Conservation (phyloP, 768 basidiomycete species). For the Solioccasus polychromus region DNA sequence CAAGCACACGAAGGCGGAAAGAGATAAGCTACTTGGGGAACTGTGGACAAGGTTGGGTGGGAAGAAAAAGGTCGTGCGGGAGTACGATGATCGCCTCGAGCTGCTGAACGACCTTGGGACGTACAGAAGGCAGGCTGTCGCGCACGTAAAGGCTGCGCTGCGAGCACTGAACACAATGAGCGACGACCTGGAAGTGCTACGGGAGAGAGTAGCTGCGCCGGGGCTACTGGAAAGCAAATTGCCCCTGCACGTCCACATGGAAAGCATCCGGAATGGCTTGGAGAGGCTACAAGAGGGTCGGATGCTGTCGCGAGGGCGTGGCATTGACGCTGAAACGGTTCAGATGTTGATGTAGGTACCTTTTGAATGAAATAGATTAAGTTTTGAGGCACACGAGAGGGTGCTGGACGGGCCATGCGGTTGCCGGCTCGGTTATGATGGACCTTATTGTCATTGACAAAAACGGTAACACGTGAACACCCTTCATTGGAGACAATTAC, state of each 20-base stretch:
- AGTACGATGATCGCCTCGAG: slow-evolving; percentile 47
- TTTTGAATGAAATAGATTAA: not conserved
- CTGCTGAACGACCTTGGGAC: slow-evolving; percentile 53
- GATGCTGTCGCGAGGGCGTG: slow-evolving; percentile 46
- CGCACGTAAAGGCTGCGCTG: slow-evolving; percentile 64
- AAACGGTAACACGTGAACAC: slow-evolving; percentile 15
- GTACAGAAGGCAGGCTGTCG: slow-evolving; percentile 60
- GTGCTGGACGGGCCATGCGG: not conserved
- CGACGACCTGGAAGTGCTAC: slow-evolving; percentile 73
- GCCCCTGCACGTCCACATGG: slow-evolving; percentile 73
- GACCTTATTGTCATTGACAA: slow-evolving; percentile 29
- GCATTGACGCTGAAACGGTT: slow-evolving; percentile 39
- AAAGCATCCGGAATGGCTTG: slow-evolving; percentile 63
- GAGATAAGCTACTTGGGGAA: slow-evolving; percentile 54
- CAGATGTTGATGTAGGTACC: slow-evolving; percentile 16
- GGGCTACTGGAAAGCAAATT: slow-evolving; percentile 57
- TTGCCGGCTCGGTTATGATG: not conserved
- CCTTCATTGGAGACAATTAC: slow-evolving; percentile 22
- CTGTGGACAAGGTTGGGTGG: slow-evolving; percentile 72
- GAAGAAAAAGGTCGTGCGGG: slow-evolving; percentile 48
- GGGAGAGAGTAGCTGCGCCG: slow-evolving; percentile 69
- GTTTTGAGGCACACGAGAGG: not conserved
- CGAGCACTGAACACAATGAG: slow-evolving; percentile 61
- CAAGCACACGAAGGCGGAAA: slow-evolving; percentile 39
- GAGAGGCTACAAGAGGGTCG: slow-evolving; percentile 56